Evolutionary conservation across 2,329 filamentous ascomycete species (phyloP), one percentile per base, ranked within the genome.

Genomic region (Fusarium xylarioides): DNA sequence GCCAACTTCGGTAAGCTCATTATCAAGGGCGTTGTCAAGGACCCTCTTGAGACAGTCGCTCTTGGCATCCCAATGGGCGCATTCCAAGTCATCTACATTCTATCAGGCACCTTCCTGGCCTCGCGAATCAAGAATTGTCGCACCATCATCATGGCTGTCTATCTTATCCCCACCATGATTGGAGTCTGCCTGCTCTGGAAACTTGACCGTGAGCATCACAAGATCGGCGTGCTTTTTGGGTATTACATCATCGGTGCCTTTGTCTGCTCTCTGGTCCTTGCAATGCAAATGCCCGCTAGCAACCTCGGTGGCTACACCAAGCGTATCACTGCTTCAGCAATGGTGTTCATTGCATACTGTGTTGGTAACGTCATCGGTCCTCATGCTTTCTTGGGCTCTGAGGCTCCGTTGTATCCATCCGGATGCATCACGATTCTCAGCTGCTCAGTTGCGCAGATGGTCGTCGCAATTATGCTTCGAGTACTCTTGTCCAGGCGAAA

Each of bases 1-100:
- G 83, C 86, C 3, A 88, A 86, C 67, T 89, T 89, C 68, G 85
- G 86, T 26, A 88, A 88, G 86, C 71, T 79, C 42, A 78, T 89
- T 69, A 82, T 89, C 74, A 88, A 88, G 50, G 83, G 85, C 4
- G 74, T 87, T 0, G 84, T 84, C 6, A 60, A 68, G 4, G 63
- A 76, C 3, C 70, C 75, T 6, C 70, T 77, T 0, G 18, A 81
- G 19, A 88, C 87, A 0, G 87, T 86, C 0, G 84, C 85, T 0
- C 80, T 87, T 2, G 87, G 86, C 0, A 89, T 90, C 23, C 88
- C 88, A 0, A 82, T 84, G 66, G 88, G 87, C 9, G 84, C 81
- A 1, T 88, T 87, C 69, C 86, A 88, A 61, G 81, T 88, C 5
- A 75, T 87, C 15, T 88, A 81, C 71, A 85, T 90, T 16, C 81